Evolutionary conservation across 768 basidiomycete genomes (phyloP).

Genomic region (Rhizopogon sp.): DNA sequence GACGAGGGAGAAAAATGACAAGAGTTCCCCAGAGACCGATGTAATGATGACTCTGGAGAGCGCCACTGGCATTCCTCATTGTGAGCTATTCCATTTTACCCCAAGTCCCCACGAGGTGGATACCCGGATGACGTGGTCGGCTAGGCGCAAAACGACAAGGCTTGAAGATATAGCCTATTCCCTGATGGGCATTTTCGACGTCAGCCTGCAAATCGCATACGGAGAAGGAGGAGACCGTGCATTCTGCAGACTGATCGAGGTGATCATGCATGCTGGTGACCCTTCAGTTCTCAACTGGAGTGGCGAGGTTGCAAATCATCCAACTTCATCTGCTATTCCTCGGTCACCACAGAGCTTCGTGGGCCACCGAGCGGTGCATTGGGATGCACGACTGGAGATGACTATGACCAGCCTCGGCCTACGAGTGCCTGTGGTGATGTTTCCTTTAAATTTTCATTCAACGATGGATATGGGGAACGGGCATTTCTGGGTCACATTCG

Average conservation of each 20-base stretch:
- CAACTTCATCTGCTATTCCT: too few relatives aligned
- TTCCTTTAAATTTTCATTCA: neutral
- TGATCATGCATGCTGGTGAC: neutral
- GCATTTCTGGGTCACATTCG: too few relatives aligned
- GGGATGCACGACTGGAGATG: neutral
- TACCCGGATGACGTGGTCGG: slow-evolving; percentile 19
- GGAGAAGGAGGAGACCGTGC: slow-evolving; percentile 19
- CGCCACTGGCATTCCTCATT: slow-evolving; percentile 13
- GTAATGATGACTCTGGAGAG: slow-evolving; percentile 1
- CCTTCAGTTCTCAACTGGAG: slow-evolving; percentile 3
- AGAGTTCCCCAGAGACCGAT: slow-evolving; percentile 6
- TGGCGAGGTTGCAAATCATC: neutral
- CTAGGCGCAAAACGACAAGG: slow-evolving; percentile 18
- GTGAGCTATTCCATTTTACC: slow-evolving; percentile 7
- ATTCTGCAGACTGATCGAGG: slow-evolving; percentile 14
- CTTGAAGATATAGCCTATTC: slow-evolving; percentile 20
- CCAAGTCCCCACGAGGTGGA: slow-evolving; percentile 9
- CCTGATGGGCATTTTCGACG: slow-evolving; percentile 20
- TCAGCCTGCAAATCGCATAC: slow-evolving; percentile 17
- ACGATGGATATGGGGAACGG: too few relatives aligned
- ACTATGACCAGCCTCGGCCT: neutral
- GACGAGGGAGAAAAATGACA: slow-evolving; percentile 5
- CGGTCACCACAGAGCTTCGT: too few relatives aligned
- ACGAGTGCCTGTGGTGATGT: neutral
- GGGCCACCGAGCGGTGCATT: too few relatives aligned